phyloP scores from a whole-genome alignment of 176 grass and related monocot genomes.

The Lolium multiflorum region DNA sequence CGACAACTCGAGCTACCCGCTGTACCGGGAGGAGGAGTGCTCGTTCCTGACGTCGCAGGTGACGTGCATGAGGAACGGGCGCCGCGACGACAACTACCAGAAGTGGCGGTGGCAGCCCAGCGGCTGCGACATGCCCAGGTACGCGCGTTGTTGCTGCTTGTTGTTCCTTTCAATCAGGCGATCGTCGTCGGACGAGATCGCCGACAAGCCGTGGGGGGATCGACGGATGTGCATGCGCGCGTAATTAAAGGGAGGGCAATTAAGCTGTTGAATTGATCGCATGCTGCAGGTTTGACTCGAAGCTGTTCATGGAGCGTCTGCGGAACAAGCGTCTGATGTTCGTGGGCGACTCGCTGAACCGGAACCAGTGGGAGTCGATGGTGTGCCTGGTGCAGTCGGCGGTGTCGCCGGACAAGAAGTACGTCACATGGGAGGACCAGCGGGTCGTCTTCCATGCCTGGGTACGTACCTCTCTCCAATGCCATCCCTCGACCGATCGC shows the following conservation, averaged over 20 bases:
- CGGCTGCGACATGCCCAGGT: constrained; percentile 79
- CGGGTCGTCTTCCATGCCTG: constrained; percentile 75
- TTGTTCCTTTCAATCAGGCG: neutral
- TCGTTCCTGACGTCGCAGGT: constrained; percentile 81
- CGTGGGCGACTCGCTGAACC: constrained; percentile 92
- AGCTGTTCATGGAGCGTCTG: constrained; percentile 78
- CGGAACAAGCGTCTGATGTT: constrained; percentile 83
- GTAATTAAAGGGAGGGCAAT: no score
- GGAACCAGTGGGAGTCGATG: constrained; percentile 98
- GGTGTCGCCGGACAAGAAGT: constrained; percentile 68
- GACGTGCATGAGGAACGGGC: constrained; percentile 91
- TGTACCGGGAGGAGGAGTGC: constrained; percentile 83
- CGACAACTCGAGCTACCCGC: constrained; percentile 73
- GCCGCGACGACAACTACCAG: constrained; percentile 87
- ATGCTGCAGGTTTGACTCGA: constrained; percentile 67
- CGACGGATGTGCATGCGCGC: no score
- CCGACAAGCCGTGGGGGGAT: neutral
- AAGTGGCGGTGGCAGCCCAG: constrained; percentile 90
- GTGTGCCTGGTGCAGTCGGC: constrained; percentile 80
- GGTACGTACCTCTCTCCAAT: constrained; percentile 37
- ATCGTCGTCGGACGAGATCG: neutral
- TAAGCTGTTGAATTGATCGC: no score
- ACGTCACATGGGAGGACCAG: constrained; percentile 72
- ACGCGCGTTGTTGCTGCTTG: neutral
- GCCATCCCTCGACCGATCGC: neutral